These are phyloP conservation scores for Auriculariales sp. DNA, from an alignment of 768 basidiomycete species.

Conservation along the genomic window DNA sequence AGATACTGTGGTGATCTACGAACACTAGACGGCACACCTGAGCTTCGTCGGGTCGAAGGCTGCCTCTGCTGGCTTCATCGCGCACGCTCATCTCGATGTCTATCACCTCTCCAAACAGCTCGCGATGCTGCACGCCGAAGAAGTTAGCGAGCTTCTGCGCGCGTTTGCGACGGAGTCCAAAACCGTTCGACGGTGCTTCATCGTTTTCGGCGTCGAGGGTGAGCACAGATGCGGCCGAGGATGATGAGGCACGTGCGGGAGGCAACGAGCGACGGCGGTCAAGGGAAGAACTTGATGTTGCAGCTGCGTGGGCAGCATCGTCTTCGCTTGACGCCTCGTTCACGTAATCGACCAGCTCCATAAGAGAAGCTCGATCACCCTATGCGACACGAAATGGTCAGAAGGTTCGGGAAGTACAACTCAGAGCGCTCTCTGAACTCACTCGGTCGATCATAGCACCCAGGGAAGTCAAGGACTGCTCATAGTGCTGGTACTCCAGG, in stretches of 20 bases:
- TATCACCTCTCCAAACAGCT: conserved; percentile 60
- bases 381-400: conserved; percentile 16
- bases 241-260: conserved; percentile 32
- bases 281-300: conserved; percentile 20
- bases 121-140: conserved; percentile 77
- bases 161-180: conserved; percentile 56
- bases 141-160: conserved; percentile 79
- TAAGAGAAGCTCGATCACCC: conserved; percentile 65
- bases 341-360: conserved; percentile 41
- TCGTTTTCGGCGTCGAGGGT: conserved; percentile 2
- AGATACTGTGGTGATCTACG: too few relatives aligned
- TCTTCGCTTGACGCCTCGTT: conserved; percentile 1
- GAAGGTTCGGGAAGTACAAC: neutral
- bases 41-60: conserved; percentile 49
- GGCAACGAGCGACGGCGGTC: conserved; percentile 64
- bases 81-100: conserved; percentile 66
- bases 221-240: conserved; percentile 3
- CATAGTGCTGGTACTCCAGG: conserved; percentile 57
- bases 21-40: too few relatives aligned
- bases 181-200: conserved; percentile 14
- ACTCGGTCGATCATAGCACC: conserved; percentile 69
- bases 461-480: conserved; percentile 69
- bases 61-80: conserved; percentile 51
- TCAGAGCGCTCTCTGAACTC: conserved; percentile 18
- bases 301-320: neutral